phyloP scores from a whole-genome alignment of 352 stramenopile genomes.

The Globisporangium apiculatum region DNA sequence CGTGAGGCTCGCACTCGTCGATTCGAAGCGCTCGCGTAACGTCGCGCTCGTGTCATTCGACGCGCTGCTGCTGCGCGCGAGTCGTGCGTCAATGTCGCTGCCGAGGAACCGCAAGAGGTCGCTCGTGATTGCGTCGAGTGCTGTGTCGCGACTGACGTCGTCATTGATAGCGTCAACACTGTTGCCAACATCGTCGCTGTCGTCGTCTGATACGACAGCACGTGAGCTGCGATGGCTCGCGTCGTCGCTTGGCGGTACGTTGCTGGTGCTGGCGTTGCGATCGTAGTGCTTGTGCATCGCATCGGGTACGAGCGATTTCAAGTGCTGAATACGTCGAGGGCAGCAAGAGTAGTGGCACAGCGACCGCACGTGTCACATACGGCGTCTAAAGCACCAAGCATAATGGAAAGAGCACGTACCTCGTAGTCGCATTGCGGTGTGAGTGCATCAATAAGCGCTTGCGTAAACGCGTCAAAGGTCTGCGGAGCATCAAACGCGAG shows the following conservation, averaged over 20 bases:
- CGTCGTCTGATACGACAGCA: not conserved
- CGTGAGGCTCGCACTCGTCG: constrained; percentile 1
- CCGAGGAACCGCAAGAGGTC: constrained; percentile 10
- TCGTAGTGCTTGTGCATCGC: not conserved
- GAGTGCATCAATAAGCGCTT: not conserved
- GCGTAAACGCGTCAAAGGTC: constrained; percentile 1
- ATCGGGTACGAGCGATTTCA: constrained; percentile 2
- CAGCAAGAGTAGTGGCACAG: too few species aligned
- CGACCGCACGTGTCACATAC: not conserved
- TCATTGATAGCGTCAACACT: not conserved
- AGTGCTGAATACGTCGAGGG: not conserved
- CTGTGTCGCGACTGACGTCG: not conserved
- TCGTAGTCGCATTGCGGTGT: not conserved
- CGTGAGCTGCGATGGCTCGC: not conserved
- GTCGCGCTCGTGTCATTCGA: not conserved
- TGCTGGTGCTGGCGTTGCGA: not conserved
- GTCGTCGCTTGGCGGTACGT: not conserved
- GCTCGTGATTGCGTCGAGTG: constrained; percentile 7
- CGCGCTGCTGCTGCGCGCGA: not conserved
- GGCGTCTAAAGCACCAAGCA: not conserved
- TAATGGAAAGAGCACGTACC: not conserved
- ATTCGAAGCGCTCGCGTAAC: not conserved
- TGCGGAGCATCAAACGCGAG: not conserved
- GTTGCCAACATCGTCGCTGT: constrained; percentile 2
- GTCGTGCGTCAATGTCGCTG: constrained; percentile 1